These are phyloP conservation scores for Mucuna pruriens DNA, from an alignment of 306 rosid genomes.

Conservation along the genomic window DNA sequence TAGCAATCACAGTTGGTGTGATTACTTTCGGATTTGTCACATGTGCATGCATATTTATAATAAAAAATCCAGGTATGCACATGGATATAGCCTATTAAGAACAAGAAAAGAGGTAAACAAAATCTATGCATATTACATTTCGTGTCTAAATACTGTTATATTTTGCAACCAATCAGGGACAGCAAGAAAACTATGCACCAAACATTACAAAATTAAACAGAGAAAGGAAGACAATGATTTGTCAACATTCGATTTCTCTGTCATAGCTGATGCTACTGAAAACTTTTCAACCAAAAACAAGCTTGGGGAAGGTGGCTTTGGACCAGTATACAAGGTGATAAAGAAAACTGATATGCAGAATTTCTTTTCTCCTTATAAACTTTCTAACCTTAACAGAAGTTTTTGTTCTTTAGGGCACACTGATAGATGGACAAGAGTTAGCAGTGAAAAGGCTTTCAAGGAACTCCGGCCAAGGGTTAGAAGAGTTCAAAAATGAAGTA, in stretches of 20 bases:
- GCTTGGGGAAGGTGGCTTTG: slow-evolving; percentile 55
- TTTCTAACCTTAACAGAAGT: too few relatives aligned
- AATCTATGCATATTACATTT: too few relatives aligned
- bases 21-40: slow-evolving; percentile 1
- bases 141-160: background rate
- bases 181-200: too few relatives aligned
- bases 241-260: slow-evolving; percentile 37
- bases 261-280: slow-evolving; percentile 41
- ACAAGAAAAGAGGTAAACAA: too few relatives aligned
- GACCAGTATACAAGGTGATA: slow-evolving; percentile 47
- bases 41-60: background rate
- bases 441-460: background rate
- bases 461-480: background rate
- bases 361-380: background rate
- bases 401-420: background rate
- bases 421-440: background rate
- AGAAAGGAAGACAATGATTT: slow-evolving; percentile 34
- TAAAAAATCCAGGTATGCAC: slow-evolving; percentile 11
- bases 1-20: background rate
- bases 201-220: too few relatives aligned
- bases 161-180: too few relatives aligned
- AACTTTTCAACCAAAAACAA: slow-evolving; percentile 39
- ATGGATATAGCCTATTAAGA: too few relatives aligned
- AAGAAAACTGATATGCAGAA: background rate
- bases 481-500: slow-evolving; percentile 11